phyloP scores from a whole-genome alignment of 306 rosid species.

The Cicer pinnatifidum region DNA sequence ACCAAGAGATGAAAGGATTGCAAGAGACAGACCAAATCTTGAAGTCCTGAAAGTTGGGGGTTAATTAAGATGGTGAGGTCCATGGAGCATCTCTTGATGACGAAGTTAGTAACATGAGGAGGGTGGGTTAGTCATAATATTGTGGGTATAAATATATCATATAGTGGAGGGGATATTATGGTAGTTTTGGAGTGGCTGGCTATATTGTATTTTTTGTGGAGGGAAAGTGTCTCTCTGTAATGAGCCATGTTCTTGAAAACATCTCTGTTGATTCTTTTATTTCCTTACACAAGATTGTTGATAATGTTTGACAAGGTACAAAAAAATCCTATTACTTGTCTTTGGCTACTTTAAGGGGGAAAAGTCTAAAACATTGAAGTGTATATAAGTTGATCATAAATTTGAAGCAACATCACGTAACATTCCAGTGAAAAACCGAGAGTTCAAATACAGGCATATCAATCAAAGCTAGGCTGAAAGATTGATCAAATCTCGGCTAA shows the following conservation, averaged over 20 bases:
- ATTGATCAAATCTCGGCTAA: constrained; percentile 9
- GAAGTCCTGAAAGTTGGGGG: not conserved
- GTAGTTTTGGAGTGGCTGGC: not conserved
- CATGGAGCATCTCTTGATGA: not conserved
- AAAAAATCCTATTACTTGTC: not conserved
- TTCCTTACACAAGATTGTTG: constrained; percentile 20
- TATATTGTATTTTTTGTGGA: not conserved
- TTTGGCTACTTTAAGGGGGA: not conserved
- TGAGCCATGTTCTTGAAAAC: not conserved
- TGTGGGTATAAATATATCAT: not conserved
- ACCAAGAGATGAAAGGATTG: constrained; percentile 4
- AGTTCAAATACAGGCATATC: not conserved
- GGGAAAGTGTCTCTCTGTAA: not conserved
- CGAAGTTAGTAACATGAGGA: not conserved
- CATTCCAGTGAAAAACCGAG: constrained; percentile 27
- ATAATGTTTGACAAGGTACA: constrained; percentile 8
- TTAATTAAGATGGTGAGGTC: not conserved
- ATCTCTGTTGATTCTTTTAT: not conserved
- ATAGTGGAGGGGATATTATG: not conserved
- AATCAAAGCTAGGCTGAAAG: constrained; percentile 1
- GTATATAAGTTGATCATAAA: not conserved
- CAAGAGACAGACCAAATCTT: not conserved
- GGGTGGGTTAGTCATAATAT: not conserved
- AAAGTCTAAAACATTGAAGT: not conserved
- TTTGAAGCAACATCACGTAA: constrained; percentile 6